Evolutionary conservation across 2,329 filamentous ascomycete genomes (phyloP).

Genomic region (Rhynchosporium agropyri): DNA sequence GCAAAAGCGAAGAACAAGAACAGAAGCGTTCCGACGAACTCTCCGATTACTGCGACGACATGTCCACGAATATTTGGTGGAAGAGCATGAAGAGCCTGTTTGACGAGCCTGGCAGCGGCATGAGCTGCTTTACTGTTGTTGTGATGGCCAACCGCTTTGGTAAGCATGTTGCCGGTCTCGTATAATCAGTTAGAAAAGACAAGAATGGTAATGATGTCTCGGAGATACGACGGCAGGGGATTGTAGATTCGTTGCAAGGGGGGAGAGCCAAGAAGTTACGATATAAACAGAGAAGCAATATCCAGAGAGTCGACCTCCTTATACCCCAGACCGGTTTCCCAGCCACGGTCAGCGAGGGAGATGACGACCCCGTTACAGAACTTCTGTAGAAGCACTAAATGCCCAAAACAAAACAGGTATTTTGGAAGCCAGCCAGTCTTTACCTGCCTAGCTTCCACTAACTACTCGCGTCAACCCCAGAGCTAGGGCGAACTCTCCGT

Average conservation of each 20-base stretch:
- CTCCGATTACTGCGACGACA: slow-evolving; percentile 37
- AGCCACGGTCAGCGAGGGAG: neutral
- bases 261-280: neutral
- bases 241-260: neutral
- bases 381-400: neutral
- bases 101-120: neutral
- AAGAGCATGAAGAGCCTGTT: neutral
- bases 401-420: neutral
- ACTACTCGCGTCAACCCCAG: neutral
- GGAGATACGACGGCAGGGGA: neutral
- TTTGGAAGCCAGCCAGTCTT: neutral
- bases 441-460: neutral
- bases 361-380: neutral
- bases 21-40: slow-evolving; percentile 43
- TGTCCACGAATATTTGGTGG: slow-evolving; percentile 24
- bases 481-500: neutral
- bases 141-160: slow-evolving; percentile 6
- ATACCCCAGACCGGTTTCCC: neutral
- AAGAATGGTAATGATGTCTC: neutral
- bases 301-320: neutral
- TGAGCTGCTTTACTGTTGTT: slow-evolving; percentile 3
- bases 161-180: neutral
- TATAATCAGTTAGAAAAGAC: neutral
- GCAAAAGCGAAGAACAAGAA: slow-evolving; percentile 44
- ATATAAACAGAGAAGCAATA: neutral